Conservation (phyloP, 2,329 filamentous ascomycete genomes). For the Pseudovirgaria hyperparasitica region DNA sequence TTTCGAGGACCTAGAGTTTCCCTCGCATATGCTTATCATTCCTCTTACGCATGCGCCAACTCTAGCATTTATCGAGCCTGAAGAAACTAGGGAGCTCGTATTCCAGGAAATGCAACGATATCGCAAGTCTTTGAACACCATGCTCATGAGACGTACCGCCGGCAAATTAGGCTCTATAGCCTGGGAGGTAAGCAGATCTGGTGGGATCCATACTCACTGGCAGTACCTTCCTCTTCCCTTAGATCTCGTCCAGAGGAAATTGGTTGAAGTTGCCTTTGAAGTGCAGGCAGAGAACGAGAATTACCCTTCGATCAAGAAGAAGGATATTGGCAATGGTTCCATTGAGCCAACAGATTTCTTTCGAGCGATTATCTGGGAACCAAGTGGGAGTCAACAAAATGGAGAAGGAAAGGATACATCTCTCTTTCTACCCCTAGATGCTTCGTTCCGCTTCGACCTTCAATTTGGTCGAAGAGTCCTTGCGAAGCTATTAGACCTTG, state of each 20-base stretch:
- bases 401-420: conserved; percentile 49
- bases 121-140: conserved; percentile 61
- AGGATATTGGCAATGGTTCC: conserved; percentile 28
- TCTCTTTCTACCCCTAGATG: conserved; percentile 60
- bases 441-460: conserved; percentile 68
- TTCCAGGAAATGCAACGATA: conserved; percentile 76
- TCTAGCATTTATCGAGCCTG: conserved; percentile 50
- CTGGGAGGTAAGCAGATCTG: conserved; percentile 77
- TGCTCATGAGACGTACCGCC: conserved; percentile 45
- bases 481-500: conserved; percentile 73
- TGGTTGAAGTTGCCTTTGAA: conserved; percentile 80
- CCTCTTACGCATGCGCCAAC: conserved; percentile 74
- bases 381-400: conserved; percentile 28
- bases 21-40: conserved; percentile 82
- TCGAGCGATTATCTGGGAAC: conserved; percentile 65
- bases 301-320: conserved; percentile 40
- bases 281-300: conserved; percentile 70
- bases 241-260: conserved; percentile 53
- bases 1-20: conserved; percentile 62
- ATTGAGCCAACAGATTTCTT: conserved; percentile 52
- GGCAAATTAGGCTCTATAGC: conserved; percentile 67
- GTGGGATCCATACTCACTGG: conserved; percentile 85
- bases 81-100: conserved; percentile 44
- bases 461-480: conserved; percentile 83
- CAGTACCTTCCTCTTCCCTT: conserved; percentile 72